Base-by-base conservation (phyloP, 331 rosid genomes). In the Erythrophleum ivorense region DNA sequence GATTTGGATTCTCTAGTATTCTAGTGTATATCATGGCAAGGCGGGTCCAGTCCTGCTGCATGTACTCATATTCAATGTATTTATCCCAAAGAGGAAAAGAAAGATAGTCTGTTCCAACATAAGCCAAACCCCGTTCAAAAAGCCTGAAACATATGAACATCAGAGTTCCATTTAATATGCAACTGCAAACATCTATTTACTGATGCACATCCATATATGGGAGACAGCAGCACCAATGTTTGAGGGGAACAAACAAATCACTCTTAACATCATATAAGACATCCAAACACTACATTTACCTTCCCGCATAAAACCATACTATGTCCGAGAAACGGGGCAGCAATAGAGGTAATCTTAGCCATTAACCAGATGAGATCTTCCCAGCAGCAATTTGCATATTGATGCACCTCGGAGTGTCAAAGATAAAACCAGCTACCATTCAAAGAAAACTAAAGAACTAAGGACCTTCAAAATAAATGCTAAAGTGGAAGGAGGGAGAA, bases 221-320 rank as follows among this genome's bases (percentile, higher is more conserved):
- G 92, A 75, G 84, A 86, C 91, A 90, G 86, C 89, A 90, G 86
- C 89, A 90, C 88, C 80, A 87, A 84, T 85, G 92, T 79, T 86
- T 89, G 83, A 87, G 91, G 89, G 78, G 87, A 90, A 87, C 91
- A 89, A 90, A 88, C 92, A 96, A 94, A 88, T 88, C 96, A 96
- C 90, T 92, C 91, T 80, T 87, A 89, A 93, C 97, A 89, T 94
- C 97, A 92, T 83, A 88, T 86, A 89, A 88, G 97, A 90, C 98
- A 89, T 96, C 97, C 94, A 88, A 92, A 86, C 90, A 90, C 99
- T 94, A 94, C 95, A 91, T 91, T 92, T 96, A 96, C 98, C 99
- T 96, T 96, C 99, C 99, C 90, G 92, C 87, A 91, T 83, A 85
- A 88, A 83, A 91, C 81, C 99, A 94, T 87, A 92, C 90, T 85